phyloP scores from a whole-genome alignment of 768 basidiomycete genomes.

The Panus rudis region DNA sequence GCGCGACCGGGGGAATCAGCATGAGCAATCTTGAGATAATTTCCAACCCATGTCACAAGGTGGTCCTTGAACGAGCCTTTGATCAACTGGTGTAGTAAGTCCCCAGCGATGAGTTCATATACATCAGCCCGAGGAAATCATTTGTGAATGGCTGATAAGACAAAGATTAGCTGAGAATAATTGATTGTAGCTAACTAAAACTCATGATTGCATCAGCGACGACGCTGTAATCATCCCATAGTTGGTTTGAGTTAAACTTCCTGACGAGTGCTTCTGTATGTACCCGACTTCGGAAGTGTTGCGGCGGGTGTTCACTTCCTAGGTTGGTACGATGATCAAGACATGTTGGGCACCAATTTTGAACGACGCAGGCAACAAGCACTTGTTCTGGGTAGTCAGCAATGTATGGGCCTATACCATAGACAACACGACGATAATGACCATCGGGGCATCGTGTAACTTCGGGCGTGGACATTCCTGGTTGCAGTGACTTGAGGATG shows the following conservation, averaged over 20 bases:
- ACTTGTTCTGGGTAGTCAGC: slow-evolving; percentile 29
- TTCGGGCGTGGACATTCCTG: slow-evolving; percentile 11
- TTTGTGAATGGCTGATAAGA: slow-evolving; percentile 24
- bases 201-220: neutral
- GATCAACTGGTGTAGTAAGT: slow-evolving; percentile 33
- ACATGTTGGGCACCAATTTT: slow-evolving; percentile 21
- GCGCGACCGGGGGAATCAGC: neutral
- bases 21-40: slow-evolving; percentile 21
- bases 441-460: slow-evolving; percentile 18
- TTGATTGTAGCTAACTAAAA: slow-evolving; percentile 1
- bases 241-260: neutral
- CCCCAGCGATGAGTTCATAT: slow-evolving; percentile 24
- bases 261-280: no score
- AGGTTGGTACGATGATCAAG: no score
- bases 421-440: slow-evolving; percentile 21
- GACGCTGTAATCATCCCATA: neutral
- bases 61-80: slow-evolving; percentile 36
- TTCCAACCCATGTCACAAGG: slow-evolving; percentile 27
- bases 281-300: no score
- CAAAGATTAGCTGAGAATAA: neutral
- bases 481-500: slow-evolving; percentile 8
- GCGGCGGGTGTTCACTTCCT: no score
- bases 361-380: slow-evolving; percentile 12
- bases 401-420: slow-evolving; percentile 23
- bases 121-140: slow-evolving; percentile 29